Base-by-base conservation (phyloP, 2,329 filamentous ascomycete species). In the Fusarium illudens region DNA sequence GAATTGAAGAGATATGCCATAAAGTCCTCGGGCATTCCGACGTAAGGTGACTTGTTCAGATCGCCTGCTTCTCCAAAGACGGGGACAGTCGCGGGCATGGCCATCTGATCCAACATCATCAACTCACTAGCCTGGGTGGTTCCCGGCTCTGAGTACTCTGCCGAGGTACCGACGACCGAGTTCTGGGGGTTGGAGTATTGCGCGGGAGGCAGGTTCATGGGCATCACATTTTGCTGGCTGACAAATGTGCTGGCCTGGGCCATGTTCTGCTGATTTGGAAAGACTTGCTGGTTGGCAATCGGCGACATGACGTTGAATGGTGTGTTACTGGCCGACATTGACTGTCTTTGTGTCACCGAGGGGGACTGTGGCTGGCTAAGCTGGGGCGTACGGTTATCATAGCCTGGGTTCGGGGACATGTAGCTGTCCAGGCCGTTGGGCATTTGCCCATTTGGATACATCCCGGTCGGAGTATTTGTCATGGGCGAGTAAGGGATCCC, bases 11-110 rank as follows among this genome's bases (percentile, higher is more conserved):
- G 79, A 84, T 92, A 97, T 6, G 91, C 90, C 68, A 94, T 90
- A 73, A 96, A 96, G 74, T 97, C 93, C 75, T 96, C 93, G 0
- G 92, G 91, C 82, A 96, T 92, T 9, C 91, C 90, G 4, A 86
- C 85, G 75, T 95, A 95, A 0, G 95, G 94, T 3, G 94, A 97
- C 60, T 95, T 92, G 71, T 92, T 94, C 37, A 87, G 73, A 63
- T 93, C 90, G 17, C 88, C 90, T 72, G 97, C 93, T 25, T 87
- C 90, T 15, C 93, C 93, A 78, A 97, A 97, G 25, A 97, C 90
- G 1, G 95, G 93, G 71, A 96, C 92, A 5, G 92, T 89, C 59
- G 88, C 90, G 15, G 85, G 84, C 74, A 86, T 85, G 42, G 85
- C 79, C 84, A 90, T 89, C 64, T 89, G 86, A 69, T 89, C 87